Percentiles rank a stretch among this genome's conserved stretches.
These are phyloP conservation scores for Asterionellopsis glacialis DNA, from an alignment of 108 stramenopile species.

Conservation along the genomic window DNA sequence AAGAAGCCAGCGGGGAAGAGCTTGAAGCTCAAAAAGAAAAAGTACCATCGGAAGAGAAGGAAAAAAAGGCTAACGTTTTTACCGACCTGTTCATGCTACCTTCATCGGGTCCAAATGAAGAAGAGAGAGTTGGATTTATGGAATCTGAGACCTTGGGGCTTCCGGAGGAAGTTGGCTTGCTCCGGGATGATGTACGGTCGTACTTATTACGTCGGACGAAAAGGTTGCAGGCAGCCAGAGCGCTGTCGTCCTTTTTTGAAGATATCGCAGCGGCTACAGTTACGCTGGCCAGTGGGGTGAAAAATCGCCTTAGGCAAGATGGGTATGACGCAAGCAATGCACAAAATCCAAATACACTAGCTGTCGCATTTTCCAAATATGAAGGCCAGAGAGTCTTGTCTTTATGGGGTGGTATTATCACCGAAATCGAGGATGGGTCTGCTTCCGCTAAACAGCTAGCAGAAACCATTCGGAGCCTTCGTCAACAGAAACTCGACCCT, in stretches of 20 bases:
- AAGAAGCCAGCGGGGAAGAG: conserved; percentile 16
- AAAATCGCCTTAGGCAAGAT: conserved; percentile 14
- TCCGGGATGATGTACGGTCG: conserved; percentile 54
- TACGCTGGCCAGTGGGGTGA: conserved; percentile 18
- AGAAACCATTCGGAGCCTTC: conserved; percentile 14
- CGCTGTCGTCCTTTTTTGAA: conserved; percentile 37
- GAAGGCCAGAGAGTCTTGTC: conserved; percentile 24
- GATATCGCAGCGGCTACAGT: conserved; percentile 26
- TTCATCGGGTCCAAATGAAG: conserved; percentile 19
- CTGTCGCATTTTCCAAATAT: conserved; percentile 16
- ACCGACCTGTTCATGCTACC: conserved; percentile 1
- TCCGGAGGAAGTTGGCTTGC: conserved; percentile 45
- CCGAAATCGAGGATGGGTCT: conserved; percentile 34
- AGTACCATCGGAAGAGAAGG: no score
- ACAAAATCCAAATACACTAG: neutral
- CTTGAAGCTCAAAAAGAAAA: conserved; percentile 7
- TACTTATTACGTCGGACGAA: conserved; percentile 25
- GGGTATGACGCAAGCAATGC: conserved; percentile 10
- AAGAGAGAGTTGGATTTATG: conserved; percentile 57
- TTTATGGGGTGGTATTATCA: conserved; percentile 34
- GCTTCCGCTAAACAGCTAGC: conserved; percentile 25
- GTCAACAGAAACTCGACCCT: conserved; percentile 31
- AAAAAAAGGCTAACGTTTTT: no score
- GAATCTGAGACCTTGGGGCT: conserved; percentile 66
- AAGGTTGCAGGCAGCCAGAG: conserved; percentile 38